A percentile compares a stretch with the other conserved stretches of the same genome.
These are phyloP conservation scores for Ambrosia trifida DNA, from an alignment of 129 eudicot species.

Conservation along the genomic window DNA sequence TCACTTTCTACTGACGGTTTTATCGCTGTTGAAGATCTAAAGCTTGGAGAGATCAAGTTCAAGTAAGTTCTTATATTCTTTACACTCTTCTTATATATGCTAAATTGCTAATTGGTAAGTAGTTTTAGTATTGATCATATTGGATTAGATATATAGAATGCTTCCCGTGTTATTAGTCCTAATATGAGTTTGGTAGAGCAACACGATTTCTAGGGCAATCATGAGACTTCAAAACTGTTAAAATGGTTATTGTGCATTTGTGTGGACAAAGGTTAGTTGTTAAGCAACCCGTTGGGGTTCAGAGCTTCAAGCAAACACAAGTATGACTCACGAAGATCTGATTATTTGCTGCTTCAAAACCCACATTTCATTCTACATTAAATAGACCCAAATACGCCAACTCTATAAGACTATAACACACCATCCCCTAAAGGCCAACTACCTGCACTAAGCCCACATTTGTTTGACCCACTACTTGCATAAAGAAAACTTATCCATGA, in stretches of 20 bases:
- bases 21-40: conserved; percentile 67
- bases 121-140: neutral
- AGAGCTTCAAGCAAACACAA: too few relatives aligned
- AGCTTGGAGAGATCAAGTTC: conserved; percentile 79
- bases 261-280: too few relatives aligned
- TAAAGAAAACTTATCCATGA: too few relatives aligned
- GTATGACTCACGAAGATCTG: too few relatives aligned
- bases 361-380: too few relatives aligned
- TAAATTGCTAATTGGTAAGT: neutral
- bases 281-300: too few relatives aligned
- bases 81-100: neutral
- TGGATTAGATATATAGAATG: neutral
- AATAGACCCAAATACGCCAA: too few relatives aligned
- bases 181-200: neutral
- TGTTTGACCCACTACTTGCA: too few relatives aligned
- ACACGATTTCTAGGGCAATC: neutral
- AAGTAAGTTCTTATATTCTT: conserved; percentile 52
- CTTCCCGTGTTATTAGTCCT: neutral
- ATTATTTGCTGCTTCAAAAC: too few relatives aligned
- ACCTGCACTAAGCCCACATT: too few relatives aligned
- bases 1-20: conserved; percentile 77
- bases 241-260: neutral
- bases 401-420: too few relatives aligned
- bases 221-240: neutral
- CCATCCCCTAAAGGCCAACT: too few relatives aligned